Evolutionary conservation across 2,329 filamentous ascomycete species (phyloP).

Genomic region (Venturia nashicola): DNA sequence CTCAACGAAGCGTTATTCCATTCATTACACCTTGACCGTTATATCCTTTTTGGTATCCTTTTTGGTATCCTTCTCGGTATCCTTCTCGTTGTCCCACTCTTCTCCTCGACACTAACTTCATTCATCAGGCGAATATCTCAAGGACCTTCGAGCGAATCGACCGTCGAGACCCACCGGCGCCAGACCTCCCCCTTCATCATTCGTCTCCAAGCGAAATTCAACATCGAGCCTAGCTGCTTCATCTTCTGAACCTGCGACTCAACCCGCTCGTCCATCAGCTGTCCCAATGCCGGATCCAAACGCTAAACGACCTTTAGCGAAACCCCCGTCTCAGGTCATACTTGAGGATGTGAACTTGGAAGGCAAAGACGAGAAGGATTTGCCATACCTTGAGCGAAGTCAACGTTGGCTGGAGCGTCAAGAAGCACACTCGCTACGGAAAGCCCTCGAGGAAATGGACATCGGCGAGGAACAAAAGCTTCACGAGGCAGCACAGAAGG

Average conservation of each 20-base stretch:
- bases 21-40: not conserved
- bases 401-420: conserved; percentile 72
- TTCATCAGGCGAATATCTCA: conserved; percentile 54
- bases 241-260: conserved; percentile 19
- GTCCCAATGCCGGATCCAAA: conserved; percentile 15
- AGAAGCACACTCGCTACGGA: conserved; percentile 56
- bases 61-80: not conserved
- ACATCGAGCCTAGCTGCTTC: conserved; percentile 16
- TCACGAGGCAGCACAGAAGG: conserved; percentile 59
- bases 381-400: conserved; percentile 61
- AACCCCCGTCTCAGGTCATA: conserved; percentile 15
- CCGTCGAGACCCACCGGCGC: conserved; percentile 58
- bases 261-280: conserved; percentile 18
- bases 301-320: conserved; percentile 23
- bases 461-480: conserved; percentile 50
- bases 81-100: conserved; percentile 7
- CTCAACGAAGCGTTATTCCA: not conserved
- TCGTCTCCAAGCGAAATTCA: conserved; percentile 19
- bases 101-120: conserved; percentile 4
- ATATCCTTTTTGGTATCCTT: too few species aligned
- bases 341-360: not conserved
- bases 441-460: conserved; percentile 64
- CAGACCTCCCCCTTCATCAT: conserved; percentile 47
- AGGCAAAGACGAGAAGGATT: conserved; percentile 33
- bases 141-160: conserved; percentile 57